Percentiles rank a stretch among this genome's conserved stretches.
These are phyloP conservation scores for Hymenoscyphus albidus DNA, from an alignment of 2,329 filamentous ascomycete genomes.

Conservation along the genomic window DNA sequence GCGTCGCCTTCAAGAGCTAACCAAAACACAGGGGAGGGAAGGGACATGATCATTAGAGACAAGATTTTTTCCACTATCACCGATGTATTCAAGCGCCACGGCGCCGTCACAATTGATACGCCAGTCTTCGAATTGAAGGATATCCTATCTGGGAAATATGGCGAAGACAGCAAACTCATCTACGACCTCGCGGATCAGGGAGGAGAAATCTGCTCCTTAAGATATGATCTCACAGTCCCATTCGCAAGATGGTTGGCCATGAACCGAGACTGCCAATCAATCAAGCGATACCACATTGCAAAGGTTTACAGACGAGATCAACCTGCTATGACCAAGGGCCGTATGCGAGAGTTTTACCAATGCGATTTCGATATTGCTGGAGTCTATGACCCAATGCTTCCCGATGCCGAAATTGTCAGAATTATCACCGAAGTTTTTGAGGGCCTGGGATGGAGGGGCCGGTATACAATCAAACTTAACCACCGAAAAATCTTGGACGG, in stretches of 20 bases:
- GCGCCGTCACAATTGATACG: conserved; percentile 75
- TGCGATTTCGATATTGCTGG: conserved; percentile 97
- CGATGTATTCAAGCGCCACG: conserved; percentile 79
- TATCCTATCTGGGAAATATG: conserved; percentile 85
- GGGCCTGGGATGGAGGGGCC: conserved; percentile 66
- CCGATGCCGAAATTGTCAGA: conserved; percentile 83
- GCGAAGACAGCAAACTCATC: conserved; percentile 88
- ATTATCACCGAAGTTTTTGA: conserved; percentile 86
- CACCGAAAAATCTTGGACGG: conserved; percentile 93
- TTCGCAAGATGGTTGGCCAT: conserved; percentile 92
- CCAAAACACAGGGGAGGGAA: conserved; percentile 55
- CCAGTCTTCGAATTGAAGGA: conserved; percentile 83
- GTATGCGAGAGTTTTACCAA: conserved; percentile 95
- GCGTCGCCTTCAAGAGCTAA: conserved; percentile 12
- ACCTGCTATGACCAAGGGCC: conserved; percentile 82
- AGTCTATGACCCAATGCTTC: conserved; percentile 82
- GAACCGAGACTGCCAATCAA: conserved; percentile 72
- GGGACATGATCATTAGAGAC: conserved; percentile 76
- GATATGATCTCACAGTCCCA: conserved; percentile 85
- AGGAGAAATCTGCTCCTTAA: conserved; percentile 77
- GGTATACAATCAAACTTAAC: conserved; percentile 81
- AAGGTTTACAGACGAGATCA: conserved; percentile 85
- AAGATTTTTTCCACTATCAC: conserved; percentile 74
- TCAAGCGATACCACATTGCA: conserved; percentile 93
- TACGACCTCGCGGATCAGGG: conserved; percentile 87